Base-by-base conservation (phyloP, 345 rosid species). In the Limnanthes douglasii region DNA sequence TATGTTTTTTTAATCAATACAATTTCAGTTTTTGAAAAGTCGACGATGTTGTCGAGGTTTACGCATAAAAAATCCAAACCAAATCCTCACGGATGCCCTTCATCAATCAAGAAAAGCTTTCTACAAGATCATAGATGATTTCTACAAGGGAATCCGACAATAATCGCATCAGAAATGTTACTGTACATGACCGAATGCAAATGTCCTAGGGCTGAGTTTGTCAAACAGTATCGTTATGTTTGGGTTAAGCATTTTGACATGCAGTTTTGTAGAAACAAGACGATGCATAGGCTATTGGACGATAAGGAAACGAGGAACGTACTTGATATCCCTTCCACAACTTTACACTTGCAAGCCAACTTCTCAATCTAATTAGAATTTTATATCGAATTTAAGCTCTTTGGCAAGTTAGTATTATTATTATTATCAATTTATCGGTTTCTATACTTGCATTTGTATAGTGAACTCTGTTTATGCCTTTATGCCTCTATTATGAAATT, bases 171-270 rank as follows among this genome's bases (percentile, higher is more conserved):
- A 0, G 98, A 74, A 0, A 95, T 86, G 40, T 73, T 83, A 24
- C 44, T 79, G 12, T 79, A 73, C 44, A 90, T 90, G 15, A 23
- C 41, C 1, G 83, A 78, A 18, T 78, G 95, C 31, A 83, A 74
- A 51, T 15, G 19, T 21, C 53, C 59, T 8, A 46, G 97, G 53
- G 69, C 46, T 3, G 70, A 61, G 31, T 74, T 51, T 23, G 77
- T 61, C 21, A 61, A 61, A 23, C 55, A 24, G 41, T 83, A 93
- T 33, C 69, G 93, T 5, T 50, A 79, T 54, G 71, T 86, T 32
- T 83, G 93, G 97, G 86, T 86, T 72, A 86, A 78, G 57, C 93
- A 75, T 78, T 82, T 86, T 32, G 95, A 82, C 60, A 56, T 88
- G 55, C 58, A 50, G 61, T 68, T 75, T 12, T 70, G 86, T 48